These are phyloP conservation scores for Epichloe sp. DNA, from an alignment of 2,329 filamentous ascomycete species.

Conservation along the genomic window DNA sequence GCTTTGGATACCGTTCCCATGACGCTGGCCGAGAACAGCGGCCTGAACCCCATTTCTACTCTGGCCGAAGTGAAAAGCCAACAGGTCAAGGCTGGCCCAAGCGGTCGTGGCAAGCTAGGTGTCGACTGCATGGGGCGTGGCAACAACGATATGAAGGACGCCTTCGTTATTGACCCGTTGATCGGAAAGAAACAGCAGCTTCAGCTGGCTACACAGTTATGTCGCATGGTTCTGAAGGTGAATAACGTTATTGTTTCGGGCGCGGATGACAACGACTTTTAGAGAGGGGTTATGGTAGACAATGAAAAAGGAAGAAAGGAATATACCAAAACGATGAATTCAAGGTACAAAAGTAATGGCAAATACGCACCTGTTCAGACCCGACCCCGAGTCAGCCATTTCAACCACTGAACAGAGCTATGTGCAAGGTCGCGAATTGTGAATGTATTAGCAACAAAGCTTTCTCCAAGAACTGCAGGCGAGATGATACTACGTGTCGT, in stretches of 20 bases:
- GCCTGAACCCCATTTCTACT: conserved; percentile 89
- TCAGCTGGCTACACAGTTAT: conserved; percentile 89
- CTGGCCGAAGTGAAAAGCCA: conserved; percentile 90
- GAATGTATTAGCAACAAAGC: too few species aligned
- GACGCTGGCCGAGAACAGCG: conserved; percentile 95
- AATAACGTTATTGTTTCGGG: conserved; percentile 94
- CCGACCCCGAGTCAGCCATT: neutral
- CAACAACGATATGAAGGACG: conserved; percentile 93
- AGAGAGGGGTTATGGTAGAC: conserved; percentile 20
- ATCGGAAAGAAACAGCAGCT: conserved; percentile 98
- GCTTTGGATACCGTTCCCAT: conserved; percentile 88
- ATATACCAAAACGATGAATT: conserved; percentile 12
- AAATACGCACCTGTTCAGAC: conserved; percentile 7
- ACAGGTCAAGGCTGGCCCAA: conserved; percentile 62
- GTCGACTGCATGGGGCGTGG: conserved; percentile 97
- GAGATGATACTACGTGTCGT: too few species aligned
- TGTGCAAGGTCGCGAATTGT: too few species aligned
- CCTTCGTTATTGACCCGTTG: conserved; percentile 95
- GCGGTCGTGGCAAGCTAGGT: conserved; percentile 52
- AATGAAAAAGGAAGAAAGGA: conserved; percentile 4
- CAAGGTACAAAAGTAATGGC: neutral
- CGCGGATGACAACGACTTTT: conserved; percentile 77
- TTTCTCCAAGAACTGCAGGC: too few species aligned
- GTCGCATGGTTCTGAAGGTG: conserved; percentile 94
- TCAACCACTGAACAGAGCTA: neutral